These are phyloP conservation scores for Ophiocordyceps camponoti-leonardi DNA, from an alignment of 2,329 filamentous ascomycete genomes.

Conservation along the genomic window DNA sequence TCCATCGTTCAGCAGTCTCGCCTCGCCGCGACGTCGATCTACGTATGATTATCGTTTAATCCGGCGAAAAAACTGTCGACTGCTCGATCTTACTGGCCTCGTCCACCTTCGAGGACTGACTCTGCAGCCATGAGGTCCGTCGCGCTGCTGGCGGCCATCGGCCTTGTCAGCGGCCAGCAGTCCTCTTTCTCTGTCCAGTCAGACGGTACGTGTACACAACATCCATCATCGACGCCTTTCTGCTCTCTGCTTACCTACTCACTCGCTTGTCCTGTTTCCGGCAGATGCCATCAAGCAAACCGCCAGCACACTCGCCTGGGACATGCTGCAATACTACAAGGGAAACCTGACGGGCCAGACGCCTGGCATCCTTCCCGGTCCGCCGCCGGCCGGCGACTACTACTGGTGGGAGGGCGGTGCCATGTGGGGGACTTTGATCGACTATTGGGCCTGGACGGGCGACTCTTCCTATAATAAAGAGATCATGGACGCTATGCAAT, in stretches of 20 bases:
- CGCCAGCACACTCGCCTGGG: constrained; percentile 29
- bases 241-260: background rate
- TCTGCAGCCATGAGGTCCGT: background rate
- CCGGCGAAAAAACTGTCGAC: background rate
- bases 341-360: constrained; percentile 32
- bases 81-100: background rate
- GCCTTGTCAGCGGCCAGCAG: background rate
- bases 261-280: background rate
- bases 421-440: constrained; percentile 50
- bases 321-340: constrained; percentile 32
- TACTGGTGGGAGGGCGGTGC: constrained; percentile 64
- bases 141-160: background rate
- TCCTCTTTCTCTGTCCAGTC: background rate
- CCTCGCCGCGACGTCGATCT: background rate
- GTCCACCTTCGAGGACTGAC: background rate
- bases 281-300: background rate
- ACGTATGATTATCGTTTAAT: background rate
- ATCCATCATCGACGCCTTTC: background rate
- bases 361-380: constrained; percentile 39
- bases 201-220: background rate
- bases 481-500: constrained; percentile 36
- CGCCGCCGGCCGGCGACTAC: constrained; percentile 32
- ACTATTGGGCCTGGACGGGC: constrained; percentile 54
- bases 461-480: constrained; percentile 45
- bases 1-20: background rate